phyloP scores from a whole-genome alignment of 164 flowering plant species.

The Vitis labrusca region DNA sequence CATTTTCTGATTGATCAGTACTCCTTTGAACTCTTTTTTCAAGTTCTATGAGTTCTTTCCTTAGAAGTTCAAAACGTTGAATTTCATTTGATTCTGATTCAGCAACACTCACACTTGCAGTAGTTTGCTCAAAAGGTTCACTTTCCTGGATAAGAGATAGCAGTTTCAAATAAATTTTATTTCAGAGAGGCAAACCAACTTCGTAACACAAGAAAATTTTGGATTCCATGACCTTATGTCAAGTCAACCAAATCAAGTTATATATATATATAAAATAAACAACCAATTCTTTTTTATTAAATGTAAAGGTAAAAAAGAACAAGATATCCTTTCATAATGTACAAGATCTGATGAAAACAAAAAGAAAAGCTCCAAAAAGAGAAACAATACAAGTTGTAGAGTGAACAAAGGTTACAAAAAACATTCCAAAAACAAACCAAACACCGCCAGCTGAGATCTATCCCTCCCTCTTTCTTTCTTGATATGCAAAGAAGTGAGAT shows the following conservation, averaged over 20 bases:
- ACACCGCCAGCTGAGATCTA: no score
- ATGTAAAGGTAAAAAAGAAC: no score
- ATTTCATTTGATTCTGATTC: constrained; percentile 62
- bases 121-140: constrained; percentile 23
- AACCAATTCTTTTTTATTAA: no score
- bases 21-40: constrained; percentile 90
- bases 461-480: no score
- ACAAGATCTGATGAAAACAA: no score
- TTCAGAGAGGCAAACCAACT: constrained; percentile 5
- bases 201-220: neutral
- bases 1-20: constrained; percentile 51
- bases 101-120: constrained; percentile 18
- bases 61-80: constrained; percentile 74
- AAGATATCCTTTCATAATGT: no score
- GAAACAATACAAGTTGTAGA: no score
- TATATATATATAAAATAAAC: neutral
- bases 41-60: constrained; percentile 82
- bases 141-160: constrained; percentile 42
- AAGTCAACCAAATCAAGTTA: neutral
- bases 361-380: no score
- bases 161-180: neutral
- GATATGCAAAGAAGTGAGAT: no score
- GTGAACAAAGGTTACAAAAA: no score
- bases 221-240: neutral
- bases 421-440: no score